Evolutionary conservation across 148 eudicot species (phyloP), one percentile per base, ranked within the genome.

Genomic region (Rhododendron vialii): DNA sequence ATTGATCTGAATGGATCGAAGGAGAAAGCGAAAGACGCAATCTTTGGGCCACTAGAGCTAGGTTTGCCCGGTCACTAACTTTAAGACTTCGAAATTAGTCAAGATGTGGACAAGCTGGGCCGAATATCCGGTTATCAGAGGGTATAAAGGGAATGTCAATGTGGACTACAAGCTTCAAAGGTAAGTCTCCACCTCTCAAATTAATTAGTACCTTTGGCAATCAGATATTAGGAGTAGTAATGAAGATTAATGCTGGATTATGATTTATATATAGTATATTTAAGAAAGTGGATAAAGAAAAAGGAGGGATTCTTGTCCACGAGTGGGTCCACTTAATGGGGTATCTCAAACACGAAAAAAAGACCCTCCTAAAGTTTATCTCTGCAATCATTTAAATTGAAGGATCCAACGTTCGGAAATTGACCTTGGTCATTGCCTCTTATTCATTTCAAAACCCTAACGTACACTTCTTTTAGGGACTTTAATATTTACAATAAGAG

Each of bases 391-490:
- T 69, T 84, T 73, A 6, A 73, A 84, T 33, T 61, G 59, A 5
- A 43, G 85, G 80, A 84, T 84, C 85, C 85, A 84, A 84, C 85
- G 85, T 84, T 84, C 85, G 43, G 8, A 65, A 53, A 63, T n/a
- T 12, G 57, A 65, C 36, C 63, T 47, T 71, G 63, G 47, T 30
- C 79, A 48, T 84, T 47, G 80, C 63, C 61, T 84, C 79, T 84
- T 84, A 3, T 84, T 73, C 85, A 30, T 84, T 84, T 84, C 85
- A 84, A 84, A 84, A 53, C 59, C 35, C 85, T 12, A 71, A 83
- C 78, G 85, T 11, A 12, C 36, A 28, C 18, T 28, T n/a, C 36
- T 69, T n/a, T 7, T n/a, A 22, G 3, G 30, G 71, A n/a, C 71
- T 63, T n/a, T 24, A 63, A 38, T 24, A 63, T n/a, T 63, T 6